These are phyloP conservation scores for Aspergillus diversus DNA, from an alignment of 495 filamentous ascomycete genomes.

Conservation along the genomic window DNA sequence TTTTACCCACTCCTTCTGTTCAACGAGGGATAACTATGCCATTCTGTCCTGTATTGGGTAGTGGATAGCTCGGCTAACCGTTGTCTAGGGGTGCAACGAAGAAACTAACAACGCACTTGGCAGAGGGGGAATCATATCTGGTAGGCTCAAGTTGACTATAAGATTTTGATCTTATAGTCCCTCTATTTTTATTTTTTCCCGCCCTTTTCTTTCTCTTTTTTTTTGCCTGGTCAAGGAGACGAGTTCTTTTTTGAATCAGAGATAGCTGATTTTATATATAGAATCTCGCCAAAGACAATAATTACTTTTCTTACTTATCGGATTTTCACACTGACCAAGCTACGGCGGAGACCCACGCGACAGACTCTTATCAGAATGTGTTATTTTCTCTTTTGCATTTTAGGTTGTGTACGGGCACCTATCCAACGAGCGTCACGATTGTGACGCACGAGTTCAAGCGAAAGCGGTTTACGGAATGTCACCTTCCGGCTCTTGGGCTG, in stretches of 20 bases:
- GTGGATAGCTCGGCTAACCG: neutral
- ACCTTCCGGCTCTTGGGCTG: slow-evolving; percentile 67
- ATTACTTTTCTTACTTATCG: slow-evolving; percentile 33
- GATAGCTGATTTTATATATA: slow-evolving; percentile 29
- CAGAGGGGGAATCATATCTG: slow-evolving; percentile 72
- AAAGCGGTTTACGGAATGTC: slow-evolving; percentile 64
- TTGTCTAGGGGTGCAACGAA: slow-evolving; percentile 64
- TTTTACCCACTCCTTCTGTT: slow-evolving; percentile 2
- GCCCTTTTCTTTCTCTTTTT: neutral
- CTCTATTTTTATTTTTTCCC: neutral
- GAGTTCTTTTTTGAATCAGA: neutral
- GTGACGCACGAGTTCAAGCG: slow-evolving; percentile 79
- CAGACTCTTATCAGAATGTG: slow-evolving; percentile 82
- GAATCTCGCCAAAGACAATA: slow-evolving; percentile 50
- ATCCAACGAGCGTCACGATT: slow-evolving; percentile 59
- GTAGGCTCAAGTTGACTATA: slow-evolving; percentile 27
- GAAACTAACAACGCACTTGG: slow-evolving; percentile 46
- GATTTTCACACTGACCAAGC: slow-evolving; percentile 35
- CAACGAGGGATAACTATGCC: neutral
- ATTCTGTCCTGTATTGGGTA: neutral
- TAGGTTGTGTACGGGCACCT: slow-evolving; percentile 42
- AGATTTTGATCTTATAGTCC: neutral
- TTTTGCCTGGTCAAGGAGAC: neutral
- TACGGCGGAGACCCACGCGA: slow-evolving; percentile 63
- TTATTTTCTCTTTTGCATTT: slow-evolving; percentile 70